Evolutionary conservation across 148 eudicot genomes (phyloP), one percentile per base, ranked within the genome.

Genomic region (Limonium bicolor): DNA sequence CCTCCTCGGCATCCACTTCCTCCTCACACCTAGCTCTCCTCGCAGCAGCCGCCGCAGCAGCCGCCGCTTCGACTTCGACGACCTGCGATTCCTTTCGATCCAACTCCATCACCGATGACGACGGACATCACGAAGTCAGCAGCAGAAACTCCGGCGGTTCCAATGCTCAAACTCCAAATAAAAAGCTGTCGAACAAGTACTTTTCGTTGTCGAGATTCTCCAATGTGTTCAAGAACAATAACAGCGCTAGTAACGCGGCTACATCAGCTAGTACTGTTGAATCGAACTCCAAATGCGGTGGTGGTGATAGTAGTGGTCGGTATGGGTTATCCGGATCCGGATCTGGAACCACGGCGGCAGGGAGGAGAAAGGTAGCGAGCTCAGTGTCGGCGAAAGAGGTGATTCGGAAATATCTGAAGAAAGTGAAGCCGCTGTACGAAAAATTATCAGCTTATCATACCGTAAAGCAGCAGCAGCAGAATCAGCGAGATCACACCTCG

Each of bases 351-450:
- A n/a, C n/a, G n/a, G n/a, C n/a, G n/a, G n/a, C n/a, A n/a, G n/a
- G n/a, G n/a, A n/a, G n/a, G n/a, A n/a, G n/a, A n/a, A n/a, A n/a
- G n/a, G n/a, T n/a, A 29, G 44, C 56, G 52, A 76, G 71, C 54
- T 30, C 72, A n/a, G n/a, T n/a, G 0, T 65, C 78, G 0, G 93
- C 94, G 1, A 87, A 70, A 42, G 96, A 83, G 11, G 71, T 77
- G 18, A 69, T 88, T 1, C 48, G 83, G 25, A 88, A 66, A 67
- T 88, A 83, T 59, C 14, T 88, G 45, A 88, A 77, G 23, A 88
- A 77, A 53, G 96, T 80, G 9, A 83, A 77, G 34, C 96, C 96
- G 0, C 33, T 83, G 5, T 88, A 88, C 55, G 81, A 77, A 17
- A 88, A 78, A 46, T 50, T 86, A 0, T 75, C 94, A n/a, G n/a